Percentiles rank a stretch among this genome's conserved stretches.
Evolutionary conservation across 352 stramenopile genomes (phyloP).

Genomic region (Aphanomyces invadans): DNA sequence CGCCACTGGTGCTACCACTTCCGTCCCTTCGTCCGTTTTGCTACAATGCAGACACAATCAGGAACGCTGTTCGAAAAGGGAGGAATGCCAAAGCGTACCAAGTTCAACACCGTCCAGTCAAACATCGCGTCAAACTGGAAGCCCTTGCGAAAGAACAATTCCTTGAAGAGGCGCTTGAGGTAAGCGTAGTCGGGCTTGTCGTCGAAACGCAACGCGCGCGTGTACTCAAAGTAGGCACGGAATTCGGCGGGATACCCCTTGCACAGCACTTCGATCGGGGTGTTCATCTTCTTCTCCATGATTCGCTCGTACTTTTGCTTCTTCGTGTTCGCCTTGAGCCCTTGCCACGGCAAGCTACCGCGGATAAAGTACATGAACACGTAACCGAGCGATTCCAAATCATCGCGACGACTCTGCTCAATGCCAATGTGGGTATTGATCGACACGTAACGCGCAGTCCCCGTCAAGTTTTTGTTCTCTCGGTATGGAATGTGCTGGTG

Average conservation of each 20-base stretch:
- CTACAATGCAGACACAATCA: constrained; percentile 6
- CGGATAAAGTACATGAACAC: constrained; percentile 93
- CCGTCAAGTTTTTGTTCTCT: constrained; percentile 90
- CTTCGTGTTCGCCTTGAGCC: constrained; percentile 93
- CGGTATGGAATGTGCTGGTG: constrained; percentile 88
- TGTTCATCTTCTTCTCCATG: constrained; percentile 98
- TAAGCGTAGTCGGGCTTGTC: constrained; percentile 86
- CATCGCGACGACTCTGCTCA: constrained; percentile 95
- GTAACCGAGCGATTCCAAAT: constrained; percentile 94
- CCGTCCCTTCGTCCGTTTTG: constrained; percentile 24
- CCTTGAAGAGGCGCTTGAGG: constrained; percentile 96
- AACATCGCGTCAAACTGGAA: constrained; percentile 99
- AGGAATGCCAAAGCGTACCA: too few species aligned
- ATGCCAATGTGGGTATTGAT: constrained; percentile 99
- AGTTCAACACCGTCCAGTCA: constrained; percentile 96
- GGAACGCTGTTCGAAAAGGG: neutral
- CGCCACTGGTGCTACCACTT: constrained; percentile 10
- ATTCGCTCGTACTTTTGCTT: constrained; percentile 98
- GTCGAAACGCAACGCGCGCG: constrained; percentile 74
- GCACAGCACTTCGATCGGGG: constrained; percentile 87
- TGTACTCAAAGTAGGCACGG: constrained; percentile 95
- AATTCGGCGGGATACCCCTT: constrained; percentile 95
- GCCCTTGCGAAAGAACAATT: constrained; percentile 98
- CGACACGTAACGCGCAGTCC: constrained; percentile 95
- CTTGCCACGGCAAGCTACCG: constrained; percentile 95